phyloP scores from a whole-genome alignment of 441 rosid species.

The Hura crepitans region DNA sequence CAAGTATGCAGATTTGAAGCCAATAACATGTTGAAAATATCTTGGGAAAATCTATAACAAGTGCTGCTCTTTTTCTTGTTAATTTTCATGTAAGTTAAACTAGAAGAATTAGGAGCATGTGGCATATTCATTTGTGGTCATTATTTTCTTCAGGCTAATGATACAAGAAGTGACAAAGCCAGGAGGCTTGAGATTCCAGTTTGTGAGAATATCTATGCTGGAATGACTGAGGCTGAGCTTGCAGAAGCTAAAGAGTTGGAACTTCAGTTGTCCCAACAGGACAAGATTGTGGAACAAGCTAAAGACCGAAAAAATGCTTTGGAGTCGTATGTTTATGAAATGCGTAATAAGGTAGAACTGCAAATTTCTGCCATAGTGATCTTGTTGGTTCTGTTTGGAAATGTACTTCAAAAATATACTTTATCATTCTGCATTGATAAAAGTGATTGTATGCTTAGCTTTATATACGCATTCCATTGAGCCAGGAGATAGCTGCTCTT shows the following conservation, averaged over 20 bases:
- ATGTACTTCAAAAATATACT: neutral
- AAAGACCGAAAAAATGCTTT: constrained; percentile 51
- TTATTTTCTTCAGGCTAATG: constrained; percentile 36
- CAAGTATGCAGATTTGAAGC: neutral
- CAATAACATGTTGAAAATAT: neutral
- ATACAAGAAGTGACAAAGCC: constrained; percentile 25
- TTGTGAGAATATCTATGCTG: constrained; percentile 41
- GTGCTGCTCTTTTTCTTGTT: neutral
- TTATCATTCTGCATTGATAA: neutral
- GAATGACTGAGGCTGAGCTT: constrained; percentile 42
- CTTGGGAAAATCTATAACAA: neutral
- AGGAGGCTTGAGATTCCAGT: constrained; percentile 40
- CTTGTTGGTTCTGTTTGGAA: neutral
- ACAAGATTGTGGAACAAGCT: constrained; percentile 46
- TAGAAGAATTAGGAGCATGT: neutral
- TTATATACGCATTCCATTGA: neutral
- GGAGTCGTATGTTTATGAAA: constrained; percentile 63
- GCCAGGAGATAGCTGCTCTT: neutral
- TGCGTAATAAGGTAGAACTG: constrained; percentile 46
- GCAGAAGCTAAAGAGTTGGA: constrained; percentile 45
- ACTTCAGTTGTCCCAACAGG: constrained; percentile 43
- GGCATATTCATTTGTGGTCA: neutral
- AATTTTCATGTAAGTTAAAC: neutral
- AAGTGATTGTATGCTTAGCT: neutral
- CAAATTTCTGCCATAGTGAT: neutral